These are phyloP conservation scores for Calonectria pseudoturangicola DNA, from an alignment of 2,329 filamentous ascomycete genomes.

Conservation along the genomic window DNA sequence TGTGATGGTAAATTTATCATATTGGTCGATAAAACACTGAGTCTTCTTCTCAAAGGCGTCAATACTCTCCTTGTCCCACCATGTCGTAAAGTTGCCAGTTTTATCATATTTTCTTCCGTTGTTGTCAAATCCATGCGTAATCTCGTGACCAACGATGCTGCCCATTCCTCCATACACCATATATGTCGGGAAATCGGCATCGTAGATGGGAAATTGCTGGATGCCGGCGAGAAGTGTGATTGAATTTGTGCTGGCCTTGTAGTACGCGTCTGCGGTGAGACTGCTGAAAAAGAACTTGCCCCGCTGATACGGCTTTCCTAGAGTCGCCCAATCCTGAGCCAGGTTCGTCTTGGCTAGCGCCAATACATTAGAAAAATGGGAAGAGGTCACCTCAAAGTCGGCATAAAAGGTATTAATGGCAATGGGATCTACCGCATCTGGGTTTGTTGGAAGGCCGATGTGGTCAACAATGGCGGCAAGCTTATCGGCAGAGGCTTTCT, in stretches of 20 bases:
- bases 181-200: conserved; percentile 77
- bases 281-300: conserved; percentile 77
- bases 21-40: conserved; percentile 82
- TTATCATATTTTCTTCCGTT: conserved; percentile 79
- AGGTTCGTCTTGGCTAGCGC: conserved; percentile 69
- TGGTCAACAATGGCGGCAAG: conserved; percentile 81
- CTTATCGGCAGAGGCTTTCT: conserved; percentile 76
- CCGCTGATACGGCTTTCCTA: conserved; percentile 76
- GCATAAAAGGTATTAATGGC: conserved; percentile 75
- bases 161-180: conserved; percentile 82
- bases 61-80: conserved; percentile 79
- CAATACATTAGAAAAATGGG: conserved; percentile 76
- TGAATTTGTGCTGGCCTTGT: conserved; percentile 78
- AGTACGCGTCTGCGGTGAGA: conserved; percentile 79
- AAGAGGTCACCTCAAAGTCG: conserved; percentile 68
- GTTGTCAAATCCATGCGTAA: conserved; percentile 82
- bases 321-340: conserved; percentile 71
- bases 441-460: conserved; percentile 80
- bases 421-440: conserved; percentile 75
- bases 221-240: conserved; percentile 78
- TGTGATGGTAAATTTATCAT: conserved; percentile 75
- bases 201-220: conserved; percentile 81
- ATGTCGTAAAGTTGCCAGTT: conserved; percentile 78
- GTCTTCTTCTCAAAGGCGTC: conserved; percentile 74
- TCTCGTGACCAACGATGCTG: conserved; percentile 79